These are phyloP conservation scores for Akanthomyces lecanii DNA, from an alignment of 2,329 filamentous ascomycete species.

Conservation along the genomic window DNA sequence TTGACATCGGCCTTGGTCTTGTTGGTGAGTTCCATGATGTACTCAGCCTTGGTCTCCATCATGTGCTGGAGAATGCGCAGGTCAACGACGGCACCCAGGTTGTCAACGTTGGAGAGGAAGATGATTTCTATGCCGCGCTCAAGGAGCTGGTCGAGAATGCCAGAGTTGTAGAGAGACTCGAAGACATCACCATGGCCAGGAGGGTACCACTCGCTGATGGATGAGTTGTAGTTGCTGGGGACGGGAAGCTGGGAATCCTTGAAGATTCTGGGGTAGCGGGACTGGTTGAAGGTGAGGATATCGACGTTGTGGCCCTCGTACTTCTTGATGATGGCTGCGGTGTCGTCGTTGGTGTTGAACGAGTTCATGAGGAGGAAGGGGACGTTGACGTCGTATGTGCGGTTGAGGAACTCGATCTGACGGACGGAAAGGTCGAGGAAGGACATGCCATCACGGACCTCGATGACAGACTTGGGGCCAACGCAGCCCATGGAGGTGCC, in stretches of 20 bases:
- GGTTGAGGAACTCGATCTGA: conserved; percentile 98
- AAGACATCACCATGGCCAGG: conserved; percentile 99
- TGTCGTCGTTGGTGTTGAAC: conserved; percentile 99
- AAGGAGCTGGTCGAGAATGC: conserved; percentile 93
- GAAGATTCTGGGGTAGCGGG: conserved; percentile 92
- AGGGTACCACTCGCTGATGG: conserved; percentile 96
- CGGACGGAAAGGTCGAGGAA: conserved; percentile 98
- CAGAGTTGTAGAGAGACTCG: conserved; percentile 99
- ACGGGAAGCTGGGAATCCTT: conserved; percentile 98
- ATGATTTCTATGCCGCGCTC: conserved; percentile 94
- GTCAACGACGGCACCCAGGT: conserved; percentile 95
- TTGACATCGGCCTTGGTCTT: conserved; percentile 99
- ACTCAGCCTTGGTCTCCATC: conserved; percentile 94
- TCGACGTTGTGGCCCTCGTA: conserved; percentile 99
- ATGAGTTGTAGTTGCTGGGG: conserved; percentile 80
- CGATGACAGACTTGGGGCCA: conserved; percentile 98
- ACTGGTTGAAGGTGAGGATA: conserved; percentile 99
- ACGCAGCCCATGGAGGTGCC: conserved; percentile 99
- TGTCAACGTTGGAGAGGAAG: conserved; percentile 99
- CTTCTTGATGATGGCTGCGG: conserved; percentile 99
- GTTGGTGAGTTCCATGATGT: conserved; percentile 99
- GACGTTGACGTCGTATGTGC: conserved; percentile 94
- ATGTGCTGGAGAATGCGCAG: conserved; percentile 98
- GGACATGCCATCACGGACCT: conserved; percentile 99
- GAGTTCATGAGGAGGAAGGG: conserved; percentile 99